Conservation (phyloP, 2,329 filamentous ascomycete species). For the Chaetomium sp. region DNA sequence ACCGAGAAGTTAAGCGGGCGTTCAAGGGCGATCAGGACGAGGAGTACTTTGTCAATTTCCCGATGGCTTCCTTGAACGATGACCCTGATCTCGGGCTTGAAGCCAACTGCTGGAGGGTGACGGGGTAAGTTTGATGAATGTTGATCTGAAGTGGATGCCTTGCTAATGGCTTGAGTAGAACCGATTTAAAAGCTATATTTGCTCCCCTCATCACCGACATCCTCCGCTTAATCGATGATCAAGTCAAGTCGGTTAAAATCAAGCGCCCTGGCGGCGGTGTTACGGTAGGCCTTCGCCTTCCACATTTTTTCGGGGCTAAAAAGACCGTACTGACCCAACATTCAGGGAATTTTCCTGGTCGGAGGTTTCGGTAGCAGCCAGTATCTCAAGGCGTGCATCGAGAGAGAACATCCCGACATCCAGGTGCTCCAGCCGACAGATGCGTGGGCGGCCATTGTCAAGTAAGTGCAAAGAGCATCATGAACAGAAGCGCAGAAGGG, state of each 20-base stretch:
- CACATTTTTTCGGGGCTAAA: not conserved
- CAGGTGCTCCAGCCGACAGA: constrained; percentile 1
- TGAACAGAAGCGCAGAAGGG: not conserved
- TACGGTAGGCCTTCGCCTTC: not conserved
- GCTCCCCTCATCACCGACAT: not conserved
- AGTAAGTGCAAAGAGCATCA: not conserved
- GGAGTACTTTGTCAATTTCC: constrained; percentile 1
- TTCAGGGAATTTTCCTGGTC: not conserved
- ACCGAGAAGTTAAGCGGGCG: not conserved
- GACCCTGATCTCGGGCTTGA: not conserved
- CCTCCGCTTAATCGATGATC: not conserved
- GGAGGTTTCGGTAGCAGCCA: not conserved
- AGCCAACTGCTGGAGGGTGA: not conserved
- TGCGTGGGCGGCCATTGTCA: not conserved
- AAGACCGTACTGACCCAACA: not conserved
- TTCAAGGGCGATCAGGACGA: not conserved
- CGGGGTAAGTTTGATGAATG: not conserved
- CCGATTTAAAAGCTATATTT: not conserved
- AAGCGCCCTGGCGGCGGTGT: not conserved
- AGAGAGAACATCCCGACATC: not conserved
- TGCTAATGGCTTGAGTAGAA: not conserved
- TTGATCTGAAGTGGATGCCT: not conserved
- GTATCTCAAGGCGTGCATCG: not conserved
- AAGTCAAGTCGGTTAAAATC: not conserved
- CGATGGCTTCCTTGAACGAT: not conserved